phyloP scores from a whole-genome alignment of 208 protist species.

The Phytomonas francai region DNA sequence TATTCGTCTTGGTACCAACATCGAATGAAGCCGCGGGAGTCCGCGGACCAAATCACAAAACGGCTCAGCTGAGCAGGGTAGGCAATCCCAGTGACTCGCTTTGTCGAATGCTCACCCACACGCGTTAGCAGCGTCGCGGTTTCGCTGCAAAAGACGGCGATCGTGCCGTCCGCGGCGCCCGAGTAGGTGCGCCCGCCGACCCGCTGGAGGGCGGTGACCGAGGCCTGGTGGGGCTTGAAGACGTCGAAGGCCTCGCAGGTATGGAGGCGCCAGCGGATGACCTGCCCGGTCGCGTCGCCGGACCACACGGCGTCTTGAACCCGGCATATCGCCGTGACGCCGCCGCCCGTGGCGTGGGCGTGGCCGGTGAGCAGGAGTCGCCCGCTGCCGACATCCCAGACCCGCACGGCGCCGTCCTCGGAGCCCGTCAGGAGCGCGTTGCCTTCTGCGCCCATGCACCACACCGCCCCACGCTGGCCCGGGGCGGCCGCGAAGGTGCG shows the following conservation, averaged over 20 bases:
- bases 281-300: slow-evolving; percentile 54
- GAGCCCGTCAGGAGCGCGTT: slow-evolving; percentile 69
- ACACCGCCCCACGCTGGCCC: slow-evolving; percentile 31
- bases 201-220: slow-evolving; percentile 41
- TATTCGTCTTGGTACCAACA: slow-evolving; percentile 89
- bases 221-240: slow-evolving; percentile 31
- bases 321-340: slow-evolving; percentile 60
- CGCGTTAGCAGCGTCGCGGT: slow-evolving; percentile 42
- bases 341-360: slow-evolving; percentile 53
- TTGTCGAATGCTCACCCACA: slow-evolving; percentile 36
- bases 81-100: slow-evolving; percentile 33
- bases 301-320: slow-evolving; percentile 78
- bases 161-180: slow-evolving; percentile 56
- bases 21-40: slow-evolving; percentile 45
- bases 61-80: slow-evolving; percentile 54
- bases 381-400: slow-evolving; percentile 75
- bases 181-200: slow-evolving; percentile 69
- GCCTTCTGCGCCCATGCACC: slow-evolving; percentile 76
- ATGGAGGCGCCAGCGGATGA: slow-evolving; percentile 59
- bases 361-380: slow-evolving; percentile 54
- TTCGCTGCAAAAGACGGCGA: slow-evolving; percentile 48
- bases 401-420: slow-evolving; percentile 73
- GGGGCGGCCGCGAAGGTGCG: slow-evolving; percentile 22
- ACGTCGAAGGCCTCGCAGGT: slow-evolving; percentile 61
- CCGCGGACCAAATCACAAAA: slow-evolving; percentile 79